Evolutionary conservation across 345 rosid species (phyloP).

Genomic region (Cardamine occulta): DNA sequence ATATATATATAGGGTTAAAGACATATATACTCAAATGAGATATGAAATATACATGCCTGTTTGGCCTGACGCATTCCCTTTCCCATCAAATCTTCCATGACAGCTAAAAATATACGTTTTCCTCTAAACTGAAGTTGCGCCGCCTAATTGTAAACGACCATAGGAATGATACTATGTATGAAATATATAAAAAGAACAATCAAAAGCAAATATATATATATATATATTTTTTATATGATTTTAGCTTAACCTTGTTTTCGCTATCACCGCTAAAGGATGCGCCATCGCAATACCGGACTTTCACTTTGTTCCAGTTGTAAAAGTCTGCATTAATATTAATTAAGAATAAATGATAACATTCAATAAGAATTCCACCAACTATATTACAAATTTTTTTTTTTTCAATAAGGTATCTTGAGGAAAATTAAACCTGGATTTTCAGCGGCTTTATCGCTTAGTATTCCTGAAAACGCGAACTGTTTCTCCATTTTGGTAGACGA

Average conservation of each 20-base stretch:
- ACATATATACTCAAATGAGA: neutral
- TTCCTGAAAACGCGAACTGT: slow-evolving; percentile 61
- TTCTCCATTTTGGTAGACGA: slow-evolving; percentile 75
- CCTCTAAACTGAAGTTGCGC: slow-evolving; percentile 86
- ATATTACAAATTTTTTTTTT: neutral
- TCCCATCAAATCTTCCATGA: slow-evolving; percentile 74
- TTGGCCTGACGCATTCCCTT: slow-evolving; percentile 68
- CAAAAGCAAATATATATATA: neutral
- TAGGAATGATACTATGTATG: neutral
- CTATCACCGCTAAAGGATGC: slow-evolving; percentile 82
- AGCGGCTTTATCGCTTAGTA: slow-evolving; percentile 71
- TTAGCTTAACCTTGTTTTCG: slow-evolving; percentile 62
- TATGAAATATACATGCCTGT: slow-evolving; percentile 49
- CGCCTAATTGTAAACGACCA: slow-evolving; percentile 50
- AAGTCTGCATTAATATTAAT: slow-evolving; percentile 61
- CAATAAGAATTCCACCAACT: neutral
- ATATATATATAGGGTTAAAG: neutral
- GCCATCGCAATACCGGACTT: slow-evolving; percentile 91
- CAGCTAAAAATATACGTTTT: slow-evolving; percentile 76
- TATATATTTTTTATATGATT: neutral
- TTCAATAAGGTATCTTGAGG: neutral
- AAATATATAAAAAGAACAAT: neutral
- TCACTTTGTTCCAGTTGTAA: slow-evolving; percentile 94
- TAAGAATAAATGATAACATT: neutral
- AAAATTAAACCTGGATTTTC: slow-evolving; percentile 69